Evolutionary conservation across 1,284 basidiomycete species (phyloP).

Genomic region (Trichosporon ovoides): DNA sequence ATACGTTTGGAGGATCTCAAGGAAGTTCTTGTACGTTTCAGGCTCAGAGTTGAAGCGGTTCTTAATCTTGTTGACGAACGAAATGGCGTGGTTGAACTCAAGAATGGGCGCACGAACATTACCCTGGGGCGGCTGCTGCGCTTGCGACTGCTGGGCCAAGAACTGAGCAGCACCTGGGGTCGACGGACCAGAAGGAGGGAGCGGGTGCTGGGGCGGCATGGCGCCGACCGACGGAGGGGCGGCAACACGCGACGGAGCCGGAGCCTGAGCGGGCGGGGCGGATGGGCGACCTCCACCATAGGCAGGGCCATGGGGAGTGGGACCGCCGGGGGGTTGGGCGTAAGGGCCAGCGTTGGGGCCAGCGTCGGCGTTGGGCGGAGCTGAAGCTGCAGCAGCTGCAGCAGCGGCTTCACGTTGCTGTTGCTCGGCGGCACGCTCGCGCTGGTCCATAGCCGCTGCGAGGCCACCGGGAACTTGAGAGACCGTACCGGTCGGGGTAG

Average conservation of each 20-base stretch:
- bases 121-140: conserved; percentile 25
- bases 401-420: conserved; percentile 13
- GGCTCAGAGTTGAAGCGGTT: conserved; percentile 84
- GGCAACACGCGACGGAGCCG: conserved; percentile 23
- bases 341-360: conserved; percentile 12
- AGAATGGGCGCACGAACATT: conserved; percentile 46
- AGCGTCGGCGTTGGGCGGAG: conserved; percentile 6
- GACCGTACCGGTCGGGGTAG: conserved; percentile 82
- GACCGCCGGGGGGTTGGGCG: conserved; percentile 7
- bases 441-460: conserved; percentile 38
- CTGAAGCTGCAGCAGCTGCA: conserved; percentile 8
- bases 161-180: conserved; percentile 43
- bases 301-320: conserved; percentile 2
- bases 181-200: conserved; percentile 26
- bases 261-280: conserved; percentile 34
- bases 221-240: conserved; percentile 32
- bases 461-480: conserved; percentile 53
- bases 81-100: conserved; percentile 97
- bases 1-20: conserved; percentile 96
- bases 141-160: conserved; percentile 22
- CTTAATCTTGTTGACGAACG: conserved; percentile 99
- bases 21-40: conserved; percentile 95
- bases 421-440: conserved; percentile 24
- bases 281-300: conserved; percentile 24
- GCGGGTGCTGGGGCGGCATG: conserved; percentile 32